These are phyloP conservation scores for Candida stauntonica DNA, from an alignment of 805 yeast genomes.

Conservation along the genomic window DNA sequence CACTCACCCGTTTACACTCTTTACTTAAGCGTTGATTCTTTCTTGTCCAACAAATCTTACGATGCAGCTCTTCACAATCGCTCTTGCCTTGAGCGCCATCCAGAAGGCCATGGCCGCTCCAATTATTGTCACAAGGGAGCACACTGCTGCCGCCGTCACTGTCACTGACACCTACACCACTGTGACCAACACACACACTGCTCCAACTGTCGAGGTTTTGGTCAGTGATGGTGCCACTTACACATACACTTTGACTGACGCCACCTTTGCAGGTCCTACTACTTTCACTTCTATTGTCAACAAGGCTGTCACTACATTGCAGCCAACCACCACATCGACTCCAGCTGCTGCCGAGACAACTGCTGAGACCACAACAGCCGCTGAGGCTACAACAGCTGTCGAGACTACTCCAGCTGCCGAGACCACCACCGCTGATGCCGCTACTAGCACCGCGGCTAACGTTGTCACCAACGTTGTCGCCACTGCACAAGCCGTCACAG, in stretches of 20 bases:
- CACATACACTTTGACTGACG: constrained; percentile 35
- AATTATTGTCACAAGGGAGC: constrained; percentile 45
- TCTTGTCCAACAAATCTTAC: not conserved
- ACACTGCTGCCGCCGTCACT: constrained; percentile 53
- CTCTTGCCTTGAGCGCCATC: constrained; percentile 8
- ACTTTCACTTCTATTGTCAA: constrained; percentile 30
- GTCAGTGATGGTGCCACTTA: constrained; percentile 35
- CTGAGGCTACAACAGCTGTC: constrained; percentile 24
- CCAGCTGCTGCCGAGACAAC: constrained; percentile 18
- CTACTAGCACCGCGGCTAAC: constrained; percentile 13
- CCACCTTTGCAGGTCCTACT: constrained; percentile 33
- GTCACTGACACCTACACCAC: constrained; percentile 39
- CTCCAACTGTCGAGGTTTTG: constrained; percentile 38
- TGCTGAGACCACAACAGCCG: constrained; percentile 13
- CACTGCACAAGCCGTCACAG: constrained; percentile 19
- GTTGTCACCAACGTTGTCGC: constrained; percentile 7
- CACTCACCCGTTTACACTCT: constrained; percentile 8
- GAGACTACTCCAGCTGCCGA: constrained; percentile 23
- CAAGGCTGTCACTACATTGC: constrained; percentile 21
- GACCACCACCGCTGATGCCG: constrained; percentile 11
- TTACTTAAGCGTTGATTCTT: not conserved
- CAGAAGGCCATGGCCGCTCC: constrained; percentile 32
- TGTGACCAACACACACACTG: constrained; percentile 33
- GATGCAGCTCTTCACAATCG: constrained; percentile 16
- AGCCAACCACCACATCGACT: constrained; percentile 14